A percentile compares a stretch with the other conserved stretches of the same genome.
phyloP scores from a whole-genome alignment of 129 eudicot genomes.

The Oenanthe sinensis region DNA sequence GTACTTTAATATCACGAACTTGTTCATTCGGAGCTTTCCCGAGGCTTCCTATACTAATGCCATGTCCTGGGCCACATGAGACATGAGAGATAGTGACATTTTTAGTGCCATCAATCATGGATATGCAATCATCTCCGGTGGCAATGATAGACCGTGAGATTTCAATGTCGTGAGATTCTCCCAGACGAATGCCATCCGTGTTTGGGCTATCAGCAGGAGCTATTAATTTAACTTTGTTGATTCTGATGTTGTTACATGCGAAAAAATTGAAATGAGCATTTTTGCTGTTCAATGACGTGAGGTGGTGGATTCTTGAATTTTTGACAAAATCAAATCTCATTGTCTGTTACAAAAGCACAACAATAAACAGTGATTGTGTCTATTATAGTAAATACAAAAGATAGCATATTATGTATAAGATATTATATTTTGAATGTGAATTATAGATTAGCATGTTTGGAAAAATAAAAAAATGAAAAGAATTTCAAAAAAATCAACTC shows the following conservation, averaged over 20 bases:
- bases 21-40: slow-evolving; percentile 21
- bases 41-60: slow-evolving; percentile 79
- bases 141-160: slow-evolving; percentile 26
- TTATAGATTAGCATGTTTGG: neutral
- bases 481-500: slow-evolving; percentile 15
- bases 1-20: slow-evolving; percentile 39
- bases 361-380: neutral
- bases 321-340: slow-evolving; percentile 5
- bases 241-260: neutral
- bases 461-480: neutral
- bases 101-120: slow-evolving; percentile 39
- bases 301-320: neutral
- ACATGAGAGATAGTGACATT: slow-evolving; percentile 28
- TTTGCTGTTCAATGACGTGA: slow-evolving; percentile 6
- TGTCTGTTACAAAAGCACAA: slow-evolving; percentile 3
- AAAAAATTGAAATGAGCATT: neutral
- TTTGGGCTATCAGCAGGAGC: slow-evolving; percentile 15
- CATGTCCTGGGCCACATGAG: slow-evolving; percentile 85
- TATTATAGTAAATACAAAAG: neutral
- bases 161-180: slow-evolving; percentile 13
- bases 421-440: neutral
- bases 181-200: slow-evolving; percentile 19
- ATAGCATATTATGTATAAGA: neutral
- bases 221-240: neutral
- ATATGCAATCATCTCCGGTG: slow-evolving; percentile 76